phyloP scores from a whole-genome alignment of 148 eudicot genomes.

The Diospyros kaki region DNA sequence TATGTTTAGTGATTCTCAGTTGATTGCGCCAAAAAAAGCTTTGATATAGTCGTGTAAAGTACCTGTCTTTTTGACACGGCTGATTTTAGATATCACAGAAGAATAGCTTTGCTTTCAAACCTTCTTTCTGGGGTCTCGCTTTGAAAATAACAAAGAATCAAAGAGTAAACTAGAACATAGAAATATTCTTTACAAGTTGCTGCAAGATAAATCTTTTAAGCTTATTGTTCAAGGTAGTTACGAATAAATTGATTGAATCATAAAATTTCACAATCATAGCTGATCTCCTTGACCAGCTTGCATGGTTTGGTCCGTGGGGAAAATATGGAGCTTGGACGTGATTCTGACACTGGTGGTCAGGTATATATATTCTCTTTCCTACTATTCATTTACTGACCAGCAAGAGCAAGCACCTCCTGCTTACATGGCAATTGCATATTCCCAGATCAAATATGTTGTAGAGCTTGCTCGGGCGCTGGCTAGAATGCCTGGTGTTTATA shows the following conservation, averaged over 20 bases:
- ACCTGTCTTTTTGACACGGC: no score
- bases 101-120: no score
- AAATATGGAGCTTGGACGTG: conserved; percentile 82
- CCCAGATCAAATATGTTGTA: conserved; percentile 71
- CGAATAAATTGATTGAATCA: neutral
- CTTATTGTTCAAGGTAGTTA: neutral
- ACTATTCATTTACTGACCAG: no score
- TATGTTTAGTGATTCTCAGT: no score
- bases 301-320: conserved; percentile 84
- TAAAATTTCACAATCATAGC: neutral
- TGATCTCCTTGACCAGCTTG: conserved; percentile 36
- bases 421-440: conserved; percentile 2
- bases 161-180: neutral
- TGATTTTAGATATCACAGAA: neutral
- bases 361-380: conserved; percentile 24
- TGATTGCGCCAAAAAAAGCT: no score
- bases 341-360: conserved; percentile 83
- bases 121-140: neutral
- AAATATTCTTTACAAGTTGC: neutral
- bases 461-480: conserved; percentile 75
- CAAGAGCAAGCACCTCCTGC: neutral
- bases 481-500: conserved; percentile 63
- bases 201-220: neutral
- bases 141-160: neutral
- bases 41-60: neutral